Evolutionary conservation across 202 grass and related monocot species (phyloP).

Genomic region (Carex sylvatica): DNA sequence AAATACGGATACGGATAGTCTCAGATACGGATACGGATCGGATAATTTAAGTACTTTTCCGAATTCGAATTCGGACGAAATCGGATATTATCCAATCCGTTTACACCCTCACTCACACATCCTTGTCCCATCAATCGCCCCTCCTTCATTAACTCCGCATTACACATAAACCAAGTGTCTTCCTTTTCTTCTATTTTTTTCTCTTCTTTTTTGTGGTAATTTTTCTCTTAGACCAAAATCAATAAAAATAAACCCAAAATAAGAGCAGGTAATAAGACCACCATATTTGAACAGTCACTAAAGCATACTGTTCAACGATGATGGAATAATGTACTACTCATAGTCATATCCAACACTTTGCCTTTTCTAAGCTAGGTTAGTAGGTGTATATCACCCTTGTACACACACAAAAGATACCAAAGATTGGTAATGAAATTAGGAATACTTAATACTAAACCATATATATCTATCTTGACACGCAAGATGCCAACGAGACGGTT

Average conservation of each 20-base stretch:
- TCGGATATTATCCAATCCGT: no score
- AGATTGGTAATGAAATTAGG: neutral
- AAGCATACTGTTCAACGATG: conserved; percentile 34
- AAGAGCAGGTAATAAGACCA: conserved; percentile 12
- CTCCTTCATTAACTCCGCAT: conserved; percentile 13
- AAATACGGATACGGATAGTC: no score
- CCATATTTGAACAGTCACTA: conserved; percentile 25
- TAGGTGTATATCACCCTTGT: neutral
- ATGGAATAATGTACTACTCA: conserved; percentile 16
- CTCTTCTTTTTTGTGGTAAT: conserved; percentile 3
- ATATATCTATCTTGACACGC: conserved; percentile 22
- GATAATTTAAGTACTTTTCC: no score
- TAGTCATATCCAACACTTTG: neutral
- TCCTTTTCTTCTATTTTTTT: neutral
- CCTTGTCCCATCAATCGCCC: conserved; percentile 32
- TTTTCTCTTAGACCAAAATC: conserved; percentile 14
- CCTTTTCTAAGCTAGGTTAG: conserved; percentile 1
- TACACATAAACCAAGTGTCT: conserved; percentile 11
- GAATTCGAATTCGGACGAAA: no score
- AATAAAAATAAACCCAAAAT: neutral
- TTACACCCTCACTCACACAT: no score
- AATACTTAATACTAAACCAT: neutral
- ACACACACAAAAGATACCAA: conserved; percentile 10
- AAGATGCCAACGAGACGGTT: conserved; percentile 52
- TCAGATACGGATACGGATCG: no score